Conservation (phyloP, 2,329 filamentous ascomycete genomes). For the Botryotinia calthae region DNA sequence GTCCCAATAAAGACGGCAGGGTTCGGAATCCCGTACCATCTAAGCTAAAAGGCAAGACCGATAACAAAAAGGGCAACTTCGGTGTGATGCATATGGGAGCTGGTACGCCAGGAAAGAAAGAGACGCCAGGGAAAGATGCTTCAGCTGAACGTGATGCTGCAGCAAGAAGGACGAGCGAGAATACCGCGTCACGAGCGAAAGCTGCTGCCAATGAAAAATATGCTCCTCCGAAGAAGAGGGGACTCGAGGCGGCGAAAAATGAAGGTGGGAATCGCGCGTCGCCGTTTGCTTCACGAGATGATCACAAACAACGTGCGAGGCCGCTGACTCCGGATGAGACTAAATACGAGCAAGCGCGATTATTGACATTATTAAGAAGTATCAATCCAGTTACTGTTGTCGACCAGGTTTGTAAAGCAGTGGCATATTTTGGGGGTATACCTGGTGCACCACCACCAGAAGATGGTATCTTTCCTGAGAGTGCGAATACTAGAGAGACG, state of each 20-base stretch:
- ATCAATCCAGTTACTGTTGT: constrained; percentile 56
- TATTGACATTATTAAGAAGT: constrained; percentile 55
- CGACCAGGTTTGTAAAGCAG: constrained; percentile 60
- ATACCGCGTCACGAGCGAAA: constrained; percentile 56
- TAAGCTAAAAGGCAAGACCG: constrained; percentile 59
- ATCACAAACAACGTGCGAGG: constrained; percentile 34
- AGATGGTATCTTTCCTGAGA: constrained; percentile 53
- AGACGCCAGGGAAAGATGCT: constrained; percentile 39
- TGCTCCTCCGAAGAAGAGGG: constrained; percentile 44
- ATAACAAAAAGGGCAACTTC: constrained; percentile 58
- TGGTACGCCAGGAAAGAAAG: constrained; percentile 42
- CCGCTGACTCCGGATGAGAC: constrained; percentile 48
- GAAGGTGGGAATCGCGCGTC: constrained; percentile 31
- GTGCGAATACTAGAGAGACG: constrained; percentile 54
- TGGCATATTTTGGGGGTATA: constrained; percentile 62
- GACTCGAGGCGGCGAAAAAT: constrained; percentile 31
- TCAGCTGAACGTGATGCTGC: constrained; percentile 55
- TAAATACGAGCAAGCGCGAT: constrained; percentile 58
- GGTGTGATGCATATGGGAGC: constrained; percentile 59
- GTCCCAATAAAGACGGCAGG: constrained; percentile 47
- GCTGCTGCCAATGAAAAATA: constrained; percentile 55
- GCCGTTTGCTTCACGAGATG: constrained; percentile 33
- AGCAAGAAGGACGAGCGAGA: constrained; percentile 61
- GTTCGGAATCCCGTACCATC: constrained; percentile 59
- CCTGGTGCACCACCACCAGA: constrained; percentile 53